Base-by-base conservation (phyloP, 768 basidiomycete genomes). In the Rhodosporidiobolus sp. region DNA sequence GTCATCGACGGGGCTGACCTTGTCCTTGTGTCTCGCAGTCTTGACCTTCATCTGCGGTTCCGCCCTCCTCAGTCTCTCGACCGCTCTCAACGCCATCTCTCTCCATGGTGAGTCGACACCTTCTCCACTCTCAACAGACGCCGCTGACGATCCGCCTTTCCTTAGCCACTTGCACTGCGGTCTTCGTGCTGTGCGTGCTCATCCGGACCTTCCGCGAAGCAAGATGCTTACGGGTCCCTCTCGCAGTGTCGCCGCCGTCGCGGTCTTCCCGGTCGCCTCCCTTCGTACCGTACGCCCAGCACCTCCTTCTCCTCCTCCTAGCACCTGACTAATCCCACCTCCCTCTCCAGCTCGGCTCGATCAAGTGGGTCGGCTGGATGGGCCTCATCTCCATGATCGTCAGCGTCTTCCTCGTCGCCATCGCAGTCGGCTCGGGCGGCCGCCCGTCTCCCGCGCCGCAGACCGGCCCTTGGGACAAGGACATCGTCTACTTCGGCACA, bases 61-160 rank as follows among this genome's bases (percentile, higher is more conserved):
- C 22, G 79, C 77, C 22, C 72, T 82, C 63, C 76, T 83, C 20
- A 77, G 78, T 19, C 71, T 81, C 49, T 79, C 81, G 4, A 80
- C 81, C 74, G 80, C 82, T 4, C 76, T 81, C 57, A 82, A 82
- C 77, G 77, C 80, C 53, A 76, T 82, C 45, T 78, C 79, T 20
- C 57, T 67, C 26, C 80, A 82, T 71, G 80, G 77, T 14, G 79
- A 80, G n/a, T n/a, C n/a, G n/a, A n/a, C n/a, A n/a, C n/a, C n/a
- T n/a, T n/a, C n/a, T n/a, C n/a, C n/a, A n/a, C n/a, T n/a, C n/a
- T n/a, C n/a, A n/a, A n/a, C n/a, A n/a, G n/a, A n/a, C 2, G 82
- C 81, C 65, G 80, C 81, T 14, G 79, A 79, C 54, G 80, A n/a
- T n/a, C n/a, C n/a, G n/a, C n/a, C n/a, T n/a, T n/a, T n/a, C n/a